Conservation (phyloP, 2,329 filamentous ascomycete species). For the Endoconidiophora polonica region DNA sequence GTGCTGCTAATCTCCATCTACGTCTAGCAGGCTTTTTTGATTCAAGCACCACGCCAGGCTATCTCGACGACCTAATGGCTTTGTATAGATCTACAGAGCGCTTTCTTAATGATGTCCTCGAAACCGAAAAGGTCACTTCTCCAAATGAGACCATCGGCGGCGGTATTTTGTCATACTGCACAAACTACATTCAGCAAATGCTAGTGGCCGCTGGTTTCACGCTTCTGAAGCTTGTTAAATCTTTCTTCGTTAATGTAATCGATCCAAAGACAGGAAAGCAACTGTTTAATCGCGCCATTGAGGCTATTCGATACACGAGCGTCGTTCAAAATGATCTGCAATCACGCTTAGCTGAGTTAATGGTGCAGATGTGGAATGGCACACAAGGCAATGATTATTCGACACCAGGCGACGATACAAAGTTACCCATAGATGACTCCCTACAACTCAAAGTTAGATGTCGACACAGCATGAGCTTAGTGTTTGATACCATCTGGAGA, state of each 20-base stretch:
- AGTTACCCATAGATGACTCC: slow-evolving; percentile 46
- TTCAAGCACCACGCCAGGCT: slow-evolving; percentile 52
- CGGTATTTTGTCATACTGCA: slow-evolving; percentile 46
- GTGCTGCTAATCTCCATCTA: slow-evolving; percentile 58
- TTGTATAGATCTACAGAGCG: slow-evolving; percentile 55
- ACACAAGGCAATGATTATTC: slow-evolving; percentile 30
- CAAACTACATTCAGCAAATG: slow-evolving; percentile 72
- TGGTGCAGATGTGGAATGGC: slow-evolving; percentile 74
- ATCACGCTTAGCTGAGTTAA: slow-evolving; percentile 65
- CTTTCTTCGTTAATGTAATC: slow-evolving; percentile 56
- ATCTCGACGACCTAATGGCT: slow-evolving; percentile 57
- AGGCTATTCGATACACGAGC: slow-evolving; percentile 53
- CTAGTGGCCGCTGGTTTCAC: slow-evolving; percentile 66
- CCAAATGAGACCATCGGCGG: slow-evolving; percentile 30
- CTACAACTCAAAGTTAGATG: slow-evolving; percentile 70
- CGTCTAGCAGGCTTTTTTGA: slow-evolving; percentile 70
- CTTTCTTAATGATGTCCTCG: slow-evolving; percentile 50
- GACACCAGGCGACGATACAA: slow-evolving; percentile 33
- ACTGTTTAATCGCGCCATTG: slow-evolving; percentile 55
- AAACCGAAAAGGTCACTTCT: slow-evolving; percentile 32
- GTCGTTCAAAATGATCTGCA: slow-evolving; percentile 65
- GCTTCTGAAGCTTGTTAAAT: slow-evolving; percentile 61
- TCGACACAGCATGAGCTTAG: slow-evolving; percentile 68
- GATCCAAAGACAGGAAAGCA: slow-evolving; percentile 50
- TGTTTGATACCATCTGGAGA: slow-evolving; percentile 73